phyloP scores from a whole-genome alignment of 2,329 filamentous ascomycete species.

The Cladophialophora bantiana region DNA sequence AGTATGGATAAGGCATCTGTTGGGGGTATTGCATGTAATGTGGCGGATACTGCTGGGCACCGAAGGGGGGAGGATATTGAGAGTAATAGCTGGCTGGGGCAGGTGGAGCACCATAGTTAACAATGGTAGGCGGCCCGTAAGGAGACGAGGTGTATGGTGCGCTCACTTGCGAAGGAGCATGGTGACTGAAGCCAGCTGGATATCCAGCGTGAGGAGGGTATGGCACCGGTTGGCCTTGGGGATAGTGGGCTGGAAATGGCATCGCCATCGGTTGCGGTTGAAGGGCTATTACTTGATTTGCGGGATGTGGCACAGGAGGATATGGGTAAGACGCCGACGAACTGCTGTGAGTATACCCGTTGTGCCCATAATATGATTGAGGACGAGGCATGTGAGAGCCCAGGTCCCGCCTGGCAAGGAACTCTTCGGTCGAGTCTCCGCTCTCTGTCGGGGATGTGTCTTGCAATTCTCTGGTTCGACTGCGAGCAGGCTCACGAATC shows the following conservation, averaged over 20 bases:
- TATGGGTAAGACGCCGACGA: conserved; percentile 51
- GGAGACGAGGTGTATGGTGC: conserved; percentile 42
- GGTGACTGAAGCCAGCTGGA: conserved; percentile 25
- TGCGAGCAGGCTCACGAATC: conserved; percentile 53
- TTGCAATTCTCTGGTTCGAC: conserved; percentile 31
- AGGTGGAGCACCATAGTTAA: conserved; percentile 46
- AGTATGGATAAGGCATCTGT: conserved; percentile 43
- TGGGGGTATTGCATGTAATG: conserved; percentile 49
- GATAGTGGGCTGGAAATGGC: conserved; percentile 31
- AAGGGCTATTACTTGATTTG: conserved; percentile 37
- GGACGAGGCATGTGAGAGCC: conserved; percentile 38
- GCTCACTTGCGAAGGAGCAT: conserved; percentile 35
- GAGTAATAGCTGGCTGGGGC: conserved; percentile 44
- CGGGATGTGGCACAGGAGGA: conserved; percentile 37
- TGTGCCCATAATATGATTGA: conserved; percentile 40
- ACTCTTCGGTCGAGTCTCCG: conserved; percentile 71
- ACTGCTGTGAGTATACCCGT: conserved; percentile 50
- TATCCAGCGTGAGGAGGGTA: conserved; percentile 33
- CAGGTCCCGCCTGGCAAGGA: conserved; percentile 45
- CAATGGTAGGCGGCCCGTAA: conserved; percentile 47
- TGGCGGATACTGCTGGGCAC: conserved; percentile 38
- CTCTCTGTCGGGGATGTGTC: conserved; percentile 58
- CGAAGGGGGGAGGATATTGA: conserved; percentile 45
- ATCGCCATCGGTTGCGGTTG: conserved; percentile 35
- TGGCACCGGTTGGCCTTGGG: conserved; percentile 30